Percentiles rank a stretch among this genome's conserved stretches.
Evolutionary conservation across 495 filamentous ascomycete genomes (phyloP).

Genomic region (Corynascus novoguineensis): DNA sequence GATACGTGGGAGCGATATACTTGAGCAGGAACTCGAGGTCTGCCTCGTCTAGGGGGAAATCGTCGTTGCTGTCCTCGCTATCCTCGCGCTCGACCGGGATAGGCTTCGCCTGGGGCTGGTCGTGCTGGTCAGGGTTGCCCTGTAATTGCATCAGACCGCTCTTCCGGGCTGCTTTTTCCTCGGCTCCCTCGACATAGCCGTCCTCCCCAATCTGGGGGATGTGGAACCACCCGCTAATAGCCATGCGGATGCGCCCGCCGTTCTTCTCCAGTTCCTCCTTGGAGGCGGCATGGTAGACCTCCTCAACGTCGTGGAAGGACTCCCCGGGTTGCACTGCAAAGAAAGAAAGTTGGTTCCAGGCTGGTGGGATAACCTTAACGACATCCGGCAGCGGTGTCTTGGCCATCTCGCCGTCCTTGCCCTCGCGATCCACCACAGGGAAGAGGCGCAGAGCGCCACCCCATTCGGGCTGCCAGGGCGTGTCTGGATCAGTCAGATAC

Average conservation of each 20-base stretch:
- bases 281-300: constrained; percentile 70
- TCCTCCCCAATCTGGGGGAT: constrained; percentile 94
- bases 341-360: constrained; percentile 96
- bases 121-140: constrained; percentile 81
- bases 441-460: constrained; percentile 88
- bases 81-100: constrained; percentile 45
- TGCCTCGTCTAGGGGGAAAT: constrained; percentile 53
- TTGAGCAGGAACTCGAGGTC: constrained; percentile 85
- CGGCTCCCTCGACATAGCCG: constrained; percentile 83
- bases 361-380: constrained; percentile 75
- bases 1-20: constrained; percentile 81
- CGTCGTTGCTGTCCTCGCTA: constrained; percentile 40
- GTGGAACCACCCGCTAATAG: constrained; percentile 99
- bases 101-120: constrained; percentile 65
- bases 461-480: constrained; percentile 88
- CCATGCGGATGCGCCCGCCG: constrained; percentile 79
- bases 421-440: constrained; percentile 59
- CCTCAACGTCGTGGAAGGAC: constrained; percentile 98
- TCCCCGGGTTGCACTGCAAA: constrained; percentile 95
- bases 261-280: constrained; percentile 52
- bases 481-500: constrained; percentile 90
- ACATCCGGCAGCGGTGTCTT: constrained; percentile 72
- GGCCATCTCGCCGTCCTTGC: constrained; percentile 61
- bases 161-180: constrained; percentile 78
- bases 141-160: constrained; percentile 89